Evolutionary conservation across 2,329 filamentous ascomycete genomes (phyloP).

Genomic region (Allantophomopsis cytisporea): DNA sequence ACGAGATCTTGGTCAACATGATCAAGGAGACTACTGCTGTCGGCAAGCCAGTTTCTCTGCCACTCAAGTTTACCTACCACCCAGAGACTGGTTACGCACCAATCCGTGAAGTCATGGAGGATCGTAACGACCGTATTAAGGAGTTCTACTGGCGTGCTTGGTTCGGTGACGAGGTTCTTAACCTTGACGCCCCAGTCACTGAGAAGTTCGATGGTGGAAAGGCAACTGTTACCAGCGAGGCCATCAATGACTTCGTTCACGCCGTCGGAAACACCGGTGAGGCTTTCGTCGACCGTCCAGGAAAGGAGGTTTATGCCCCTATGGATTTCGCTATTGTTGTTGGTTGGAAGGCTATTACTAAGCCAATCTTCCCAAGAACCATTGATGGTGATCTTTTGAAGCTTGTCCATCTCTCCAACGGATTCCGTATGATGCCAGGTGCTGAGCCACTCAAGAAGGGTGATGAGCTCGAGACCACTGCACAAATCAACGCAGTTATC

Average conservation of each 20-base stretch:
- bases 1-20: slow-evolving; percentile 77
- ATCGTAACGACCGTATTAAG: slow-evolving; percentile 95
- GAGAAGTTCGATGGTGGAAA: slow-evolving; percentile 84
- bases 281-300: slow-evolving; percentile 89
- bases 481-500: slow-evolving; percentile 93
- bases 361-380: slow-evolving; percentile 93
- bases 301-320: slow-evolving; percentile 85
- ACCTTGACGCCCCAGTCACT: slow-evolving; percentile 75
- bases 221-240: slow-evolving; percentile 76
- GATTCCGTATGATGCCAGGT: slow-evolving; percentile 95
- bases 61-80: slow-evolving; percentile 83
- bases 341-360: slow-evolving; percentile 97
- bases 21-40: slow-evolving; percentile 87
- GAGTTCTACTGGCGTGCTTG: slow-evolving; percentile 98
- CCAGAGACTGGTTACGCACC: slow-evolving; percentile 96
- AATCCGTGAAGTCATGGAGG: slow-evolving; percentile 91
- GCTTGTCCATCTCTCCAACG: slow-evolving; percentile 91
- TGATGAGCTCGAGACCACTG: slow-evolving; percentile 82
- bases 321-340: slow-evolving; percentile 99
- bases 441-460: slow-evolving; percentile 92
- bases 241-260: slow-evolving; percentile 98
- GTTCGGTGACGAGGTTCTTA: slow-evolving; percentile 78
- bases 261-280: slow-evolving; percentile 96
- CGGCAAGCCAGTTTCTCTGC: slow-evolving; percentile 67
- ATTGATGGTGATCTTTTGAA: slow-evolving; percentile 95